These are phyloP conservation scores for Meyerozyma guilliermondii DNA, from an alignment of 1,139 yeast genomes.

Conservation along the genomic window DNA sequence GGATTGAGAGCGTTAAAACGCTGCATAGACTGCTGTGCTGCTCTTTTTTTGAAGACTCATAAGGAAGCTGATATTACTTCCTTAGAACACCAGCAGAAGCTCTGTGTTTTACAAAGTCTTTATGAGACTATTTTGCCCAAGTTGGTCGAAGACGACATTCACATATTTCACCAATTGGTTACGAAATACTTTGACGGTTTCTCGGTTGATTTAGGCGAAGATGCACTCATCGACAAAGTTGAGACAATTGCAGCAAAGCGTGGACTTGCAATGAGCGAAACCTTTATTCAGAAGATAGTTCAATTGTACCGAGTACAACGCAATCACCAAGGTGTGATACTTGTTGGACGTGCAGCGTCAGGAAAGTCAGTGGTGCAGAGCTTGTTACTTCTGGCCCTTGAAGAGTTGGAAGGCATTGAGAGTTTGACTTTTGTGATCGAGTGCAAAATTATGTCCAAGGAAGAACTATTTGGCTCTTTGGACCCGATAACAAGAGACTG, in stretches of 20 bases:
- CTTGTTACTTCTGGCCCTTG: conserved; percentile 44
- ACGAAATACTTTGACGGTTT: conserved; percentile 20
- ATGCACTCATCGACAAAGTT: conserved; percentile 14
- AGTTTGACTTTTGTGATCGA: conserved; percentile 50
- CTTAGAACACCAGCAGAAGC: conserved; percentile 2
- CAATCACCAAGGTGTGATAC: conserved; percentile 76
- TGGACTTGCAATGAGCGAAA: conserved; percentile 23
- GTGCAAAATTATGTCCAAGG: conserved; percentile 70
- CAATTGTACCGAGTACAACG: conserved; percentile 62
- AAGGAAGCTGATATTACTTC: background rate
- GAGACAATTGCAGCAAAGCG: conserved; percentile 9
- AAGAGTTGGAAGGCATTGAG: conserved; percentile 29
- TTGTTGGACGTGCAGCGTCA: conserved; percentile 72
- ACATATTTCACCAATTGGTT: conserved; percentile 27
- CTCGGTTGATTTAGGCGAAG: conserved; percentile 10
- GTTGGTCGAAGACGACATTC: conserved; percentile 48
- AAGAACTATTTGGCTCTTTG: conserved; percentile 61
- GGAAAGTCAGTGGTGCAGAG: conserved; percentile 65
- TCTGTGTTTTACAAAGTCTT: conserved; percentile 48
- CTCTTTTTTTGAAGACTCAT: background rate
- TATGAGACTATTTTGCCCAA: conserved; percentile 63
- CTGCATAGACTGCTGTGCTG: conserved; percentile 57
- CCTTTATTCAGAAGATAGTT: conserved; percentile 52
- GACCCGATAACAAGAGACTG: conserved; percentile 84
- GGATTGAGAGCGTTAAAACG: conserved; percentile 79